phyloP scores from a whole-genome alignment of 176 grass and related monocot species.

The Juncus inflexus region DNA sequence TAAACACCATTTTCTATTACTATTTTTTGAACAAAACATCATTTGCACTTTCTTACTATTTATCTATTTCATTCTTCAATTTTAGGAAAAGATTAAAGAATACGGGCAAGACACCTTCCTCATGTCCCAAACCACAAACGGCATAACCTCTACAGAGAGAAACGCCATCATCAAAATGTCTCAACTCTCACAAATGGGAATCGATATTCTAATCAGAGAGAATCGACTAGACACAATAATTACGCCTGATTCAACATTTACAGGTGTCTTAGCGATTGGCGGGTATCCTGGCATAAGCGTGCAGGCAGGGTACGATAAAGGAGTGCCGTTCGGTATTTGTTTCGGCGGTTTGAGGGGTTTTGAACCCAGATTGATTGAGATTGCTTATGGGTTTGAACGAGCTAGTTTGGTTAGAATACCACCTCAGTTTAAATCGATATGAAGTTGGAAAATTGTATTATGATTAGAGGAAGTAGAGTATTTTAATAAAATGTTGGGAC shows the following conservation, averaged over 20 bases:
- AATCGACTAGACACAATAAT: constrained; percentile 56
- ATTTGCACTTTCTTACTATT: too few relatives aligned
- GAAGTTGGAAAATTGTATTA: too few relatives aligned
- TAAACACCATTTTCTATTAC: too few relatives aligned
- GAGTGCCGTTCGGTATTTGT: constrained; percentile 53
- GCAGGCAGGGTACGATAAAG: constrained; percentile 51
- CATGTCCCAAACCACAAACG: constrained; percentile 53
- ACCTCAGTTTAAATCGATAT: constrained; percentile 27
- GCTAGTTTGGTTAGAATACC: constrained; percentile 49
- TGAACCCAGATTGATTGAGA: constrained; percentile 65
- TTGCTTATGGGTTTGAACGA: constrained; percentile 75
- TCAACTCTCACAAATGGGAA: constrained; percentile 37
- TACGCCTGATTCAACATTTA: constrained; percentile 35
- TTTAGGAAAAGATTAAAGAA: constrained; percentile 55
- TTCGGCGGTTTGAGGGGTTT: constrained; percentile 73
- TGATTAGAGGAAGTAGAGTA: too few relatives aligned
- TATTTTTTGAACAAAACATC: too few relatives aligned
- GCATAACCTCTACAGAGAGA: constrained; percentile 40
- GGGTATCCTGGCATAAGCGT: constrained; percentile 69
- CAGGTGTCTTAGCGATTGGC: constrained; percentile 55
- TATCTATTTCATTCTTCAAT: too few relatives aligned
- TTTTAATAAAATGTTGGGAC: too few relatives aligned
- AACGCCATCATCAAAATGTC: constrained; percentile 46
- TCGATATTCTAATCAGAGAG: constrained; percentile 53
- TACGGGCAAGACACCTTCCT: constrained; percentile 53